Conservation (phyloP, 768 basidiomycete genomes). For the Clitopilus passeckerianus region DNA sequence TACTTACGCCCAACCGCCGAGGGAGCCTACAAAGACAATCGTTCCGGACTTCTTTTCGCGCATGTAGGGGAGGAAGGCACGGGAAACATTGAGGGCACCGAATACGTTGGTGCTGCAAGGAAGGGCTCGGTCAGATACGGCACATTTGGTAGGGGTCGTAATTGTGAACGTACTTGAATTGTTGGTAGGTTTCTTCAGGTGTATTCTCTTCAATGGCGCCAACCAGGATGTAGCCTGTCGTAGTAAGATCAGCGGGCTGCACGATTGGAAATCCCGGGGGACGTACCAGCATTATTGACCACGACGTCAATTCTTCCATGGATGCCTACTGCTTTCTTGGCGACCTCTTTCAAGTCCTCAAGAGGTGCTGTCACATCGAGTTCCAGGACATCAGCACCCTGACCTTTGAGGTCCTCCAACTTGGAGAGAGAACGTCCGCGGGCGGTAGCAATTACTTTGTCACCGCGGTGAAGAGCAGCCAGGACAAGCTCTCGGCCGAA, state of each 20-base stretch:
- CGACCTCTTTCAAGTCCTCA: conserved; percentile 25
- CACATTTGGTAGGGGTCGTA: too few relatives aligned
- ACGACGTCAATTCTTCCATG: conserved; percentile 40
- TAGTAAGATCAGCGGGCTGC: too few relatives aligned
- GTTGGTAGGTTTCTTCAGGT: conserved; percentile 34
- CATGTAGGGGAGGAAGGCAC: neutral
- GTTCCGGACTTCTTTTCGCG: neutral
- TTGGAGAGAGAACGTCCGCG: conserved; percentile 27
- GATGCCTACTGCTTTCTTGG: conserved; percentile 29
- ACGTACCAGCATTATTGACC: conserved; percentile 39
- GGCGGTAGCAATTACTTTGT: conserved; percentile 44
- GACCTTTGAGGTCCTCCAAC: conserved; percentile 28
- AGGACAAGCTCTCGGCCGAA: conserved; percentile 33
- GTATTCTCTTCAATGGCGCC: conserved; percentile 28
- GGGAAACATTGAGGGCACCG: neutral
- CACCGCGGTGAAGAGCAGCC: conserved; percentile 36
- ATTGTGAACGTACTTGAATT: conserved; percentile 27
- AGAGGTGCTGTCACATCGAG: conserved; percentile 29
- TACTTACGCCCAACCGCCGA: conserved; percentile 30
- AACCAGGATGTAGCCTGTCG: conserved; percentile 28
- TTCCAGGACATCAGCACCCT: conserved; percentile 33
- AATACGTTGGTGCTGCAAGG: conserved; percentile 23
- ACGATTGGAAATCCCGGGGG: neutral
- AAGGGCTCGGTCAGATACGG: neutral
- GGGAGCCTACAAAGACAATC: conserved; percentile 17